Evolutionary conservation across 1,284 basidiomycete genomes (phyloP).

Genomic region (Tremellales sp.): DNA sequence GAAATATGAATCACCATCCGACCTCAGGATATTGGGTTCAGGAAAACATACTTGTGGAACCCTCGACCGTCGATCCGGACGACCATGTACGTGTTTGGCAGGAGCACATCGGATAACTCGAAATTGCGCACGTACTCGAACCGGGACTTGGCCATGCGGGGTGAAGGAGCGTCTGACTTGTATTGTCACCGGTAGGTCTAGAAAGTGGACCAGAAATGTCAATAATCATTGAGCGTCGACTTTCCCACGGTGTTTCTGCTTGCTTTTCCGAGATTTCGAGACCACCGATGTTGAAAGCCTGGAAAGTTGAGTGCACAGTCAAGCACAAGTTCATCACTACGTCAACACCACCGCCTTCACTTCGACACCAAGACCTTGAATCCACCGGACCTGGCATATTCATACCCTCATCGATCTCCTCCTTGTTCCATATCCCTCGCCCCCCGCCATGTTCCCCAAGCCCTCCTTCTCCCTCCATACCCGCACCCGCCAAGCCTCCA

Average conservation of each 20-base stretch:
- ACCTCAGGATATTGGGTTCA: background rate
- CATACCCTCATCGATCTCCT: background rate
- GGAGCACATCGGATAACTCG: slow-evolving; percentile 79
- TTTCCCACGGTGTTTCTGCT: slow-evolving; percentile 8
- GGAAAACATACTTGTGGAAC: slow-evolving; percentile 73
- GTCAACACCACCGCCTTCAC: too few species aligned
- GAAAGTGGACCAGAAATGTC: background rate
- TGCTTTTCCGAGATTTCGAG: background rate
- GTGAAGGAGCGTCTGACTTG: background rate
- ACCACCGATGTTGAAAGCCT: too few species aligned
- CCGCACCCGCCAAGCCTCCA: slow-evolving; percentile 14
- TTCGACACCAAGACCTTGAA: too few species aligned
- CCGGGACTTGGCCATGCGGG: slow-evolving; percentile 79
- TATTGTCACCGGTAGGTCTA: background rate
- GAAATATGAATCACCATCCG: slow-evolving; percentile 5
- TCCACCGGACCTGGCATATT: background rate
- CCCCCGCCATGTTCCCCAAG: slow-evolving; percentile 5
- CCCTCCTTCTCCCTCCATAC: slow-evolving; percentile 7
- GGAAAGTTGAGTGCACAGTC: too few species aligned
- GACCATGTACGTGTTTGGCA: slow-evolving; percentile 81
- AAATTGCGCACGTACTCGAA: slow-evolving; percentile 88
- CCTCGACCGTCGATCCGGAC: slow-evolving; percentile 89
- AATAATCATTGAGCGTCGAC: background rate
- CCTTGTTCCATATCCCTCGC: background rate
- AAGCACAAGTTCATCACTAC: too few species aligned